phyloP scores from a whole-genome alignment of 495 filamentous ascomycete species.

The Xylaria curta region DNA sequence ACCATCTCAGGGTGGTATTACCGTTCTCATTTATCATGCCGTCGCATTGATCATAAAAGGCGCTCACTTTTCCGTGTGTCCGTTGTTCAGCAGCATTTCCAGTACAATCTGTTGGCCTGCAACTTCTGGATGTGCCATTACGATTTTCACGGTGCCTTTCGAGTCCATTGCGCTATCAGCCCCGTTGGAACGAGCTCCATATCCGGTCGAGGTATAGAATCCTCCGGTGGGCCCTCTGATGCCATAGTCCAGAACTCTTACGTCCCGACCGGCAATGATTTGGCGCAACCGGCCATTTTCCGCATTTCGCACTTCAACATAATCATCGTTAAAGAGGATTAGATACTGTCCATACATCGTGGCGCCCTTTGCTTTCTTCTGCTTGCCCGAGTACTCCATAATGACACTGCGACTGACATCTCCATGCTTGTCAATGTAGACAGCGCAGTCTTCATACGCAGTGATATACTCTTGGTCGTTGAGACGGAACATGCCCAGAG shows the following conservation, averaged over 20 bases:
- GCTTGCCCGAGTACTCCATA: constrained; percentile 95
- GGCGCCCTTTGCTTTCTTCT: constrained; percentile 71
- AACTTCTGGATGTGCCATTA: constrained; percentile 91
- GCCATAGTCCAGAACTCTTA: constrained; percentile 88
- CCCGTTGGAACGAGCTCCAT: constrained; percentile 28
- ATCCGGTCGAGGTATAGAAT: constrained; percentile 36
- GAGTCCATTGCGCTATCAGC: constrained; percentile 44
- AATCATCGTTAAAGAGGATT: constrained; percentile 83
- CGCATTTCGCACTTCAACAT: constrained; percentile 95
- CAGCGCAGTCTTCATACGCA: constrained; percentile 92
- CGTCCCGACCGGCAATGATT: constrained; percentile 89
- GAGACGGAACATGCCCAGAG: constrained; percentile 95
- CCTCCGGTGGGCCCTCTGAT: constrained; percentile 60
- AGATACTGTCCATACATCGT: constrained; percentile 86
- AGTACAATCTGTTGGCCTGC: constrained; percentile 83
- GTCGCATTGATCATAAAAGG: constrained; percentile 10
- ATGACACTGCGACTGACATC: constrained; percentile 91
- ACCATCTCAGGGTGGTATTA: neutral
- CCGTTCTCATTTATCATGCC: constrained; percentile 3
- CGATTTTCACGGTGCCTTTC: constrained; percentile 81
- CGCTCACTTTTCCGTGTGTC: constrained; percentile 74
- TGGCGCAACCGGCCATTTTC: constrained; percentile 93
- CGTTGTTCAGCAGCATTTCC: constrained; percentile 92
- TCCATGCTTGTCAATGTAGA: constrained; percentile 98
- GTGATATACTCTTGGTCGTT: constrained; percentile 91